phyloP scores from a whole-genome alignment of 257 asterid species.

The Nicotiana benthamiana region DNA sequence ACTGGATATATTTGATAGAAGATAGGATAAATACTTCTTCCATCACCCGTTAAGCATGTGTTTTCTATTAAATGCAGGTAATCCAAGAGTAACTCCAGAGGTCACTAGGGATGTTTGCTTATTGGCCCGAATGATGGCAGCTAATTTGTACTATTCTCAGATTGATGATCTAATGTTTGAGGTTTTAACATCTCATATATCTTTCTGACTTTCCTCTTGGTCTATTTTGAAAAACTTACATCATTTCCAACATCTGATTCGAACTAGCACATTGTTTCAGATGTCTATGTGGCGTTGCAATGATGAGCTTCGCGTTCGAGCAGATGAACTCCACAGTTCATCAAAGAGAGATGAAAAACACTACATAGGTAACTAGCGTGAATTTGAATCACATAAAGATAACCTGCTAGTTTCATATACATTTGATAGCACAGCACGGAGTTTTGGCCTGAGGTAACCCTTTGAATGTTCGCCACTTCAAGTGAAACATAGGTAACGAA shows the following conservation, averaged over 20 bases:
- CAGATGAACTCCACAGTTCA: slow-evolving; percentile 28
- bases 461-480: background rate
- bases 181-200: slow-evolving; percentile 28
- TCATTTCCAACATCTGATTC: background rate
- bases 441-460: background rate
- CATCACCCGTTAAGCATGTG: slow-evolving; percentile 1
- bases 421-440: background rate
- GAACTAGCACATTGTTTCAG: slow-evolving; percentile 8
- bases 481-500: background rate
- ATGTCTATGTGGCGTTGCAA: slow-evolving; percentile 54
- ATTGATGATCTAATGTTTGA: slow-evolving; percentile 96
- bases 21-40: background rate
- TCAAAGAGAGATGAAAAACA: slow-evolving; percentile 36
- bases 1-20: background rate
- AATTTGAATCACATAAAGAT: background rate
- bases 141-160: slow-evolving; percentile 73
- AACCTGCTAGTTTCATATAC: background rate
- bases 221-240: background rate
- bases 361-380: slow-evolving; percentile 27
- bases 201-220: background rate
- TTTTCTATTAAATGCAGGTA: slow-evolving; percentile 22
- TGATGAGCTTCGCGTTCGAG: slow-evolving; percentile 38
- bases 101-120: slow-evolving; percentile 49
- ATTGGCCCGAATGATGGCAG: slow-evolving; percentile 52
- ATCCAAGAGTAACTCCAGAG: slow-evolving; percentile 49